phyloP scores from a whole-genome alignment of 2,329 filamentous ascomycete genomes.

The Zymoseptoria pseudotritici region DNA sequence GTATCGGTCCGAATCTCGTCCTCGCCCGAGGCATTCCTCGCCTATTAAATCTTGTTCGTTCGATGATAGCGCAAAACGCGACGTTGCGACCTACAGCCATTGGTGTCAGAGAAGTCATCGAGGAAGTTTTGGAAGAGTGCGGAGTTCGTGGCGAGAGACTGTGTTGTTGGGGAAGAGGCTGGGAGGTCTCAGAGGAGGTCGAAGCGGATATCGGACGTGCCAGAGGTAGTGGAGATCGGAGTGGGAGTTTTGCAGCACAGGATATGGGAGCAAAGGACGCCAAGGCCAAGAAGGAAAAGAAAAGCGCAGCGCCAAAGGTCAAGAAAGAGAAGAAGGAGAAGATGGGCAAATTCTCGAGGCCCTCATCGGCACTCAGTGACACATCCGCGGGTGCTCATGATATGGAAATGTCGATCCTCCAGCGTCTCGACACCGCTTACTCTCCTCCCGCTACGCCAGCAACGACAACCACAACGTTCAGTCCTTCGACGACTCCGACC shows the following conservation, averaged over 20 bases:
- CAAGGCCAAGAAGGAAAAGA: background rate
- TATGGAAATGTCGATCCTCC: background rate
- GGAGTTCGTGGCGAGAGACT: slow-evolving; percentile 25
- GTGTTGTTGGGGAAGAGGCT: slow-evolving; percentile 25
- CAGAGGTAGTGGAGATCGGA: slow-evolving; percentile 5
- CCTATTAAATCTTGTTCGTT: slow-evolving; percentile 34
- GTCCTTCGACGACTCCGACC: background rate
- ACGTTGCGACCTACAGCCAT: slow-evolving; percentile 34
- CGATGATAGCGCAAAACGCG: slow-evolving; percentile 38
- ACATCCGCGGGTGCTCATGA: background rate
- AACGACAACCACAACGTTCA: background rate
- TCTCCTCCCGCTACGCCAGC: background rate
- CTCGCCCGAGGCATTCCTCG: slow-evolving; percentile 31
- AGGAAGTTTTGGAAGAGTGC: slow-evolving; percentile 19
- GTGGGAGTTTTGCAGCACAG: slow-evolving; percentile 13
- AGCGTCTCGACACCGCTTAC: background rate
- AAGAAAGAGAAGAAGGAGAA: background rate
- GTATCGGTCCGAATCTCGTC: background rate
- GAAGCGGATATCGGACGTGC: slow-evolving; percentile 4
- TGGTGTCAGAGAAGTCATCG: slow-evolving; percentile 34
- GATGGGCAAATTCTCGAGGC: background rate
- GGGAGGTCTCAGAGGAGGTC: slow-evolving; percentile 10
- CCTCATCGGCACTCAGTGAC: background rate
- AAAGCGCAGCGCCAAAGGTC: background rate
- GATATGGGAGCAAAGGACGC: slow-evolving; percentile 1